Evolutionary conservation across 345 rosid species (phyloP), one percentile per base, ranked within the genome.

Genomic region (Mangifera indica): DNA sequence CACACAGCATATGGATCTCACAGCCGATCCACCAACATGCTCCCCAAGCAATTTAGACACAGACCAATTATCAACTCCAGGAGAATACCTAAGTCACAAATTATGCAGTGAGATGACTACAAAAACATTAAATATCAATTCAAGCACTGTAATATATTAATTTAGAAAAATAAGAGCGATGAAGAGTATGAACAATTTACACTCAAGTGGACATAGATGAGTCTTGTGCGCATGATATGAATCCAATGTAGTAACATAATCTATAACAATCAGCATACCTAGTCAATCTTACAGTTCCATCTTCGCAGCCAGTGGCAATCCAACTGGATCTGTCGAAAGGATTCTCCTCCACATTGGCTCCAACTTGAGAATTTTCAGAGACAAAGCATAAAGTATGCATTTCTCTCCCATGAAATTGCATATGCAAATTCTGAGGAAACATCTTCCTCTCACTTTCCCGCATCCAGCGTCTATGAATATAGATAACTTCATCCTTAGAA

Each of bases 1-100:
- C 18, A 87, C 93, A 29, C 75, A 88, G 81, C 96, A 89, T 74
- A 92, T 85, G 74, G 98, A 89, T 80, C 96, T 89, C 80, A 95
- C 96, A 49, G 99, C 95, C 20, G 99, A 95, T 66, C 99, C 99
- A 51, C 99, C 93, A 74, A 95, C 94, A 80, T 95, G 99, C 81
- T 91, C 96, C 73, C 99, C 98, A 46, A 95, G 88, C 60, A 92
- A 77, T 78, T 92, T 92, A 65, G 99, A 95, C 59, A 84, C 75
- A 37, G 85, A 80, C 97, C 96, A 90, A 61, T 82, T 82, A 72
- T 87, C 82, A 70, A 74, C 71, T 75, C 80, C 88, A 55, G 87
- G 80, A 68, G 72, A 77, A 78, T 87, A 91, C 87, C 97, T 92
- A 64, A 46, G 74, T 70, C 60, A 75, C 71, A 68, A 69, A 76